Evolutionary conservation across 805 yeast species (phyloP).

Genomic region (Alloascoidea hylecoeti): DNA sequence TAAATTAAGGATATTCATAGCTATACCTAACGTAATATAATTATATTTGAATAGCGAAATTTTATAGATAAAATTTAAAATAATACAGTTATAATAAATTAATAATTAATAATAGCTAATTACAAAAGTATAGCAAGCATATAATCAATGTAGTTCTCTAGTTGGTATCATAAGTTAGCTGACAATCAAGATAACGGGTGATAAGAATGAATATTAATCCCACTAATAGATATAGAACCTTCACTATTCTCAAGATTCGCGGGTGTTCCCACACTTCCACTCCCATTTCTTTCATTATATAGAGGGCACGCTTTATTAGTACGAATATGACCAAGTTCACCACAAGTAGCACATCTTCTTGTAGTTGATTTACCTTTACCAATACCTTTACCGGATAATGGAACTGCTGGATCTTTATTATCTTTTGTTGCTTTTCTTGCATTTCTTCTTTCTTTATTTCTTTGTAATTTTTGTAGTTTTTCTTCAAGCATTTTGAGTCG

Average conservation of each 20-base stretch:
- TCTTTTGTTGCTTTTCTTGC: constrained; percentile 39
- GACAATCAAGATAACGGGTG: too few species aligned
- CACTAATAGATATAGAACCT: too few species aligned
- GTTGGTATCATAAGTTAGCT: too few species aligned
- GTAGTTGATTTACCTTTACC: constrained; percentile 63
- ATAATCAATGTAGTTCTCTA: too few species aligned
- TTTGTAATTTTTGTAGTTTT: constrained; percentile 70
- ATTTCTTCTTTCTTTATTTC: constrained; percentile 52
- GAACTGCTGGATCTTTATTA: constrained; percentile 11
- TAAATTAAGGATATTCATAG: too few species aligned
- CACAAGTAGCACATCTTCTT: constrained; percentile 89
- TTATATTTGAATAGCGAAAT: too few species aligned
- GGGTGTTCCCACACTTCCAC: constrained; percentile 11
- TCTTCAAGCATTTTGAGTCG: constrained; percentile 67
- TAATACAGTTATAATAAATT: too few species aligned
- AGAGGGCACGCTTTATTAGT: constrained; percentile 88
- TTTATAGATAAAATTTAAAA: too few species aligned
- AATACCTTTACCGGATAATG: constrained; percentile 40
- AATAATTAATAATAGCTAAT: too few species aligned
- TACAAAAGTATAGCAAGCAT: too few species aligned
- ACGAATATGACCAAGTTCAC: constrained; percentile 87
- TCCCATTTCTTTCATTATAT: constrained; percentile 36
- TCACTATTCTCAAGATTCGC: constrained; percentile 4
- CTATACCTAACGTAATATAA: too few species aligned
- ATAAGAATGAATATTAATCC: too few species aligned